Evolutionary conservation across 2,329 filamentous ascomycete species (phyloP), one percentile per base, ranked within the genome.

Genomic region (Trichoderma asperellum): DNA sequence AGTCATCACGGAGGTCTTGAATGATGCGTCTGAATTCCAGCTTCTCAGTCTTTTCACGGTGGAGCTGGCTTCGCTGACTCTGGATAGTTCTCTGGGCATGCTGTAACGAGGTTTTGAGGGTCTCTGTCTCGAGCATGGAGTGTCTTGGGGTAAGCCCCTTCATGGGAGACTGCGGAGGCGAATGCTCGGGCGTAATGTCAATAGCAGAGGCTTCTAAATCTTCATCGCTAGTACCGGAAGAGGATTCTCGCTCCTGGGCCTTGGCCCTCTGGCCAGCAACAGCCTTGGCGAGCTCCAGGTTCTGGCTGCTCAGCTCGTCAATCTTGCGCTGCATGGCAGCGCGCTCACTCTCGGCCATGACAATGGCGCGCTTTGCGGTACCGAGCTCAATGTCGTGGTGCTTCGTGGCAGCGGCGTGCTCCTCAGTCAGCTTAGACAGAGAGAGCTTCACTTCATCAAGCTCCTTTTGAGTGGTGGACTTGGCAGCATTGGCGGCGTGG

Each of bases 31-130:
- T 94, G 66, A 98, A 87, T 80, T 99, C 96, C 34, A 98, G 88
- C 84, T 97, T 99, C 80, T 99, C 96, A 0, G 95, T 97, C 89
- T 98, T 99, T 80, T 99, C 96, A 40, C 96, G 92, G 79, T 99
- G 95, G 58, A 98, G 92, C 75, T 94, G 97, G 79, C 92, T 94
- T 80, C 97, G 94, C 74, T 98, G 88, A 75, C 93, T 97, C 79
- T 98, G 95, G 70, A 99, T 97, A 82, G 97, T 97, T 69, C 95
- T 89, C 79, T 98, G 96, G 49, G 96, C 95, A 78, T 99, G 96
- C 73, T 94, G 91, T 34, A 98, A 86, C 32, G 95, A 97, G 66
- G 94, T 96, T 82, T 96, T 96, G 73, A 99, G 83, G 0, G 96
- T 99, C 82, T 99, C 96, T 0, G 93, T 91, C 80, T 99, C 96